These are phyloP conservation scores for Penicillium sp. DNA, from an alignment of 2,329 filamentous ascomycete species.

Conservation along the genomic window DNA sequence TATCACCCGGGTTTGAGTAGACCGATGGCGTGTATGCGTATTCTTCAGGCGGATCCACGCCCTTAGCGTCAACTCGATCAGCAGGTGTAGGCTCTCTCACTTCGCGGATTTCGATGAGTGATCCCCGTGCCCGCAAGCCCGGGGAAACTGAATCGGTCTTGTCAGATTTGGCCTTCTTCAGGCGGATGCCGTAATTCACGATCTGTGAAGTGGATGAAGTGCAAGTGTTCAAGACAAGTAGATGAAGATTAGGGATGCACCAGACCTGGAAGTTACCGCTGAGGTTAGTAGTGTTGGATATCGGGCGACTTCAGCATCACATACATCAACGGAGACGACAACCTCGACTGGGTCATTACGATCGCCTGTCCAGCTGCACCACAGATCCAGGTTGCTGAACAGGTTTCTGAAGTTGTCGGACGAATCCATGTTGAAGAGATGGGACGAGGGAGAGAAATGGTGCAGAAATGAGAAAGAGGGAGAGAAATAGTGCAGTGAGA, in stretches of 20 bases:
- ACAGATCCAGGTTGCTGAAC: slow-evolving; percentile 30
- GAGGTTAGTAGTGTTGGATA: neutral
- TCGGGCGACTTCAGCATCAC: neutral
- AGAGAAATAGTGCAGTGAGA: neutral
- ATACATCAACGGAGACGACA: slow-evolving; percentile 30
- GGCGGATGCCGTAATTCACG: neutral
- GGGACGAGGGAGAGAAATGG: neutral
- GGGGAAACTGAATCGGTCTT: neutral
- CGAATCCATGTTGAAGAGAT: slow-evolving; percentile 8
- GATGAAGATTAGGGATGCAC: slow-evolving; percentile 18
- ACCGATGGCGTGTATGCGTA: neutral
- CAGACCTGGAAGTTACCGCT: slow-evolving; percentile 17
- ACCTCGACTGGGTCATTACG: slow-evolving; percentile 21
- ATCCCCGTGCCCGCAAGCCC: neutral
- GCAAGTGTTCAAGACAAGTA: slow-evolving; percentile 22
- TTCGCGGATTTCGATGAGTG: neutral
- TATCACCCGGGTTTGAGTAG: neutral
- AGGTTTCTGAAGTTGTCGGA: slow-evolving; percentile 10
- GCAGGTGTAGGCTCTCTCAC: neutral
- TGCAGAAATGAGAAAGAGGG: neutral
- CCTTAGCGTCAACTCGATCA: neutral
- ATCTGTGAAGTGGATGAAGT: neutral
- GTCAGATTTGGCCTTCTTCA: neutral
- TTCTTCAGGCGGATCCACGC: neutral
- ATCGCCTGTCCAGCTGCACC: slow-evolving; percentile 30